Evolutionary conservation across 208 protist species (phyloP), one percentile per base, ranked within the genome.

Genomic region (Leishmania arabica): DNA sequence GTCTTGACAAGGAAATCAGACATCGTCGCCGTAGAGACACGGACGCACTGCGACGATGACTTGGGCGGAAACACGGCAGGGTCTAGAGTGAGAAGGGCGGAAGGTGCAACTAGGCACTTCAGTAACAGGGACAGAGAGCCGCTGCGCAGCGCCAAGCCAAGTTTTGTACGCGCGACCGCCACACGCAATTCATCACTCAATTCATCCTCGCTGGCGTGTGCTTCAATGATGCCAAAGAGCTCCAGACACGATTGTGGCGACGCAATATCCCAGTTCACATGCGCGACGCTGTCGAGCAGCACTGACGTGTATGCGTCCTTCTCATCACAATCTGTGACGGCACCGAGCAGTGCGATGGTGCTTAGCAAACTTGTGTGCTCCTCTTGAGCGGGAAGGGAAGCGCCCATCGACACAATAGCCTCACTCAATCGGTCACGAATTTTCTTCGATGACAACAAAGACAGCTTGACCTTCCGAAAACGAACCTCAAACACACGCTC

Each of bases 71-170:
- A 49, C 5, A 79, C 31, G 17, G 64, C 42, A 13, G 73, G 72
- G 34, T 62, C 65, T 7, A 85, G 65, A 45, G 53, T 27, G 5
- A 42, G 82, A 6, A 78, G 51, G 64, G 71, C 71, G n/a, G 40
- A 65, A 34, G 37, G 56, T 27, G 72, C 58, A 40, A 86, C 73
- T 24, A 86, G 13, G 58, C 82, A 86, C 11, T 82, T 69, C 58
- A 94, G 75, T 47, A 96, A 65, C 68, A 85, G 76, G 66, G 88
- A 91, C 34, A 96, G 74, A 40, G 80, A 86, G 49, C 86, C 90
- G 79, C 89, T 93, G 49, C 87, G 87, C 77, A 96, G 56, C 13
- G 93, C 86, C 42, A 96, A 78, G 27, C 84, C 87, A 64, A 95
- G 84, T 64, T 93, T 90, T 19, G 87, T 75, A 56, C 49, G 78